A percentile compares a stretch with the other conserved stretches of the same genome.
Conservation (phyloP, 2,329 filamentous ascomycete genomes). For the Fusarium veterinarium region DNA sequence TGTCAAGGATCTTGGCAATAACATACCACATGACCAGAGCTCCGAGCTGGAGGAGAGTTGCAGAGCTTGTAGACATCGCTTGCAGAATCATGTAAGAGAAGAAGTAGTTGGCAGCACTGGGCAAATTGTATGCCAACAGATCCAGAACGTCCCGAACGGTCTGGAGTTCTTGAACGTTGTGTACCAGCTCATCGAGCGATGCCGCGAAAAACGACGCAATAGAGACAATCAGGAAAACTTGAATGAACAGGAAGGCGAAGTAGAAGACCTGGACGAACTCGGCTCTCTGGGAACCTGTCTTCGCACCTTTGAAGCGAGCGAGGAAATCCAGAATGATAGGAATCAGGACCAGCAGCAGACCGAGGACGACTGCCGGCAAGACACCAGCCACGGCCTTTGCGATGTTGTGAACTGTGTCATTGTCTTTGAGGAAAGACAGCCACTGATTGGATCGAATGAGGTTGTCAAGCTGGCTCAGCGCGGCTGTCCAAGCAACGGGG, state of each 20-base stretch:
- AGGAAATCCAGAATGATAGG: conserved; percentile 82
- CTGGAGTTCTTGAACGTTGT: conserved; percentile 52
- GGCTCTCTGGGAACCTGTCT: conserved; percentile 82
- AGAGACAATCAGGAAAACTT: conserved; percentile 93
- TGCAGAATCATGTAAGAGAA: conserved; percentile 99
- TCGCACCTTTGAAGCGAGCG: conserved; percentile 79
- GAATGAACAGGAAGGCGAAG: conserved; percentile 93
- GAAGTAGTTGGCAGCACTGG: conserved; percentile 93
- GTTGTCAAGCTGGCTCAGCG: conserved; percentile 79
- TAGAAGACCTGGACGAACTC: conserved; percentile 93
- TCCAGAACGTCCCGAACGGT: conserved; percentile 72
- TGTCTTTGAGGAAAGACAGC: conserved; percentile 75
- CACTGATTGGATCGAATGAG: conserved; percentile 74
- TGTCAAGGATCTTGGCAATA: conserved; percentile 83
- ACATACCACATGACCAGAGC: conserved; percentile 84
- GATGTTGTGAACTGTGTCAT: conserved; percentile 70
- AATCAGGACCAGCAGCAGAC: conserved; percentile 81
- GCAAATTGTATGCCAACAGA: conserved; percentile 81
- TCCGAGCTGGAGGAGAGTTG: conserved; percentile 86
- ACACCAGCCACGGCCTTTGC: conserved; percentile 81
- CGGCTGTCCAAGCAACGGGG: conserved; percentile 88
- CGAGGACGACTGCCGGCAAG: conserved; percentile 80
- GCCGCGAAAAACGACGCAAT: conserved; percentile 79
- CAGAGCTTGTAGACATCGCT: conserved; percentile 89
- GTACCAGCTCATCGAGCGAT: conserved; percentile 68